Evolutionary conservation across 441 rosid genomes (phyloP).

Genomic region (Erodium moschatum): DNA sequence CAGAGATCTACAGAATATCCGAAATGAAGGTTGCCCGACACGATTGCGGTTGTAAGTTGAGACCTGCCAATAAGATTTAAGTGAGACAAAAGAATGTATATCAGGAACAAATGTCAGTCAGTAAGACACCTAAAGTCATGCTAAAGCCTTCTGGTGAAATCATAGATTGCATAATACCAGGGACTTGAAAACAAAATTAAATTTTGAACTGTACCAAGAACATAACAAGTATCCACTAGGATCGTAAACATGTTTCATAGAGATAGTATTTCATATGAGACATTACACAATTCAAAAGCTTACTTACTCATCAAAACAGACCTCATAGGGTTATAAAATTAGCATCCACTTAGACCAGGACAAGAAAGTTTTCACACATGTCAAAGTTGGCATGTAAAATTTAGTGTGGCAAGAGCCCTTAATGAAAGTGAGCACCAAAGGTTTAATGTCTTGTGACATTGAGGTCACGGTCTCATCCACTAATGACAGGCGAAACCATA

Average conservation of each 20-base stretch:
- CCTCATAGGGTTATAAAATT: background rate
- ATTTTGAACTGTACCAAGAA: background rate
- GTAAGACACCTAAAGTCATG: conserved; percentile 1
- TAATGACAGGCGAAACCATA: background rate
- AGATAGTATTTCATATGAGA: conserved; percentile 1
- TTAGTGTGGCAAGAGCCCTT: background rate
- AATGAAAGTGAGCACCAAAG: background rate
- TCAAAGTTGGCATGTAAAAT: background rate
- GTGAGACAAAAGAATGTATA: background rate
- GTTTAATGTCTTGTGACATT: no score
- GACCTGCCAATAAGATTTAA: conserved; percentile 30
- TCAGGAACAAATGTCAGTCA: conserved; percentile 12
- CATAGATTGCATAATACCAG: conserved; percentile 8
- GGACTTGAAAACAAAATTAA: conserved; percentile 7
- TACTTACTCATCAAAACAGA: background rate
- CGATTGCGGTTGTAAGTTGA: conserved; percentile 19
- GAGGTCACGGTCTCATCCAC: background rate
- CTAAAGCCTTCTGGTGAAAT: conserved; percentile 1
- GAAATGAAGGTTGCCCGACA: conserved; percentile 21
- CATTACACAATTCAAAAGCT: background rate
- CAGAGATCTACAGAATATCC: conserved; percentile 17
- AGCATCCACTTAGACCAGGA: conserved; percentile 9
- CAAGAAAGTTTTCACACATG: background rate
- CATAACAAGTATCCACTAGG: background rate
- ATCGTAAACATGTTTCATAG: background rate